Evolutionary conservation across 148 eudicot genomes (phyloP).

Genomic region (Fagopyrum homotropicum): DNA sequence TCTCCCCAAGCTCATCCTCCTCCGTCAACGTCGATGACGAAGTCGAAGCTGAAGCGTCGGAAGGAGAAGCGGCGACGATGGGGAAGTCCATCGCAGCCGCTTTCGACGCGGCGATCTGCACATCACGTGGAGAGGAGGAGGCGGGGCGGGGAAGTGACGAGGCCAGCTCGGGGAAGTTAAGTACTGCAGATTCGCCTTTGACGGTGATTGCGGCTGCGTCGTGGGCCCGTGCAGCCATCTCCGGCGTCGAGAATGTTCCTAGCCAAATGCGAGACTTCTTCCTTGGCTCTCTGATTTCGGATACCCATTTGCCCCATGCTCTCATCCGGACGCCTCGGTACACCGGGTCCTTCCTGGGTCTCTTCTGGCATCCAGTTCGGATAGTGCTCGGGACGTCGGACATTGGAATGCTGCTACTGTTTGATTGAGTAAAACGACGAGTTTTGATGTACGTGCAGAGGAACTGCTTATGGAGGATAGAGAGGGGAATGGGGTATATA

Average conservation of each 20-base stretch:
- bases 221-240: conserved; percentile 68
- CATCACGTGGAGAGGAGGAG: conserved; percentile 47
- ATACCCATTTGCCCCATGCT: conserved; percentile 67
- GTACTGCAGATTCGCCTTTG: conserved; percentile 50
- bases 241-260: conserved; percentile 47
- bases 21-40: not conserved
- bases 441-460: too few species aligned
- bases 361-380: too few species aligned
- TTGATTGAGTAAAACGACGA: too few species aligned
- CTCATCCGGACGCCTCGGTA: conserved; percentile 56
- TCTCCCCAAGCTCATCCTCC: not conserved
- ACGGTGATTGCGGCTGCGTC: conserved; percentile 52
- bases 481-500: too few species aligned
- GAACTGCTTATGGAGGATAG: too few species aligned
- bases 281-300: conserved; percentile 47
- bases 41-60: conserved; percentile 11
- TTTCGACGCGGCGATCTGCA: conserved; percentile 48
- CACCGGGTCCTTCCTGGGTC: conserved; percentile 15
- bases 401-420: too few species aligned
- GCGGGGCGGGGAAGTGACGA: conserved; percentile 40
- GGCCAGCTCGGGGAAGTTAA: conserved; percentile 59
- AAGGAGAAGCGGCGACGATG: not conserved
- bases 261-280: conserved; percentile 63
- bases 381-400: too few species aligned
- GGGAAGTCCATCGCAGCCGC: conserved; percentile 49